Percentiles rank a stretch among this genome's conserved stretches.
These are phyloP conservation scores for Leishmania major DNA, from an alignment of 208 protist species.

Conservation along the genomic window DNA sequence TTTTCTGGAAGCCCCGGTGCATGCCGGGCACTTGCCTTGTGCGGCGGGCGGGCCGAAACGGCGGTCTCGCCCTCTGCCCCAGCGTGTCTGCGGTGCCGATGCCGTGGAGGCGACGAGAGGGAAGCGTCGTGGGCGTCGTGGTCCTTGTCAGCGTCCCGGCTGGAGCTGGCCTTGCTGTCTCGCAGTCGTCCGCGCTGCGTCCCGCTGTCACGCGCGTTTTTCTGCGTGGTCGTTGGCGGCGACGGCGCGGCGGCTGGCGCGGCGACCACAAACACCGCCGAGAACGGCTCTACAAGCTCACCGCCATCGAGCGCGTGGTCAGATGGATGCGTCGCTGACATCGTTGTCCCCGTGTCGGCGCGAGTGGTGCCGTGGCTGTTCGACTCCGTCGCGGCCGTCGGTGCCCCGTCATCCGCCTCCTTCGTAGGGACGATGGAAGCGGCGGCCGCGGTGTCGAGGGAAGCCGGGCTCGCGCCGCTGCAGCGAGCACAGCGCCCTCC, in stretches of 20 bases:
- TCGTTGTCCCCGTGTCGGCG: neutral
- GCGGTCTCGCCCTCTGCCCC: slow-evolving; percentile 2
- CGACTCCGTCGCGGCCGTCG: neutral
- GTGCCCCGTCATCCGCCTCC: neutral
- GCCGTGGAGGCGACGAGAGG: neutral
- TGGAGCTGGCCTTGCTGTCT: neutral
- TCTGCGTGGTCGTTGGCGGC: neutral
- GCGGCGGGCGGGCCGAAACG: neutral
- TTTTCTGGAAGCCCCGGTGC: neutral
- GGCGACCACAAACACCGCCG: neutral
- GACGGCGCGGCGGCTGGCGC: neutral
- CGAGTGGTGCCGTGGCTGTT: neutral
- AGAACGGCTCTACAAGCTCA: slow-evolving; percentile 21
- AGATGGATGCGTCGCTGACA: neutral
- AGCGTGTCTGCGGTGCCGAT: neutral
- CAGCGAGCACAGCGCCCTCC: neutral
- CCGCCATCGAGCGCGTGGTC: slow-evolving; percentile 19
- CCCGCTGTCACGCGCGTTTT: neutral
- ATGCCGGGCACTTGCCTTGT: slow-evolving; percentile 7
- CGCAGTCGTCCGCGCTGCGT: neutral
- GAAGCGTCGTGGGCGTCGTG: neutral
- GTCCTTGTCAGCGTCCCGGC: neutral
- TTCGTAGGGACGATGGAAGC: neutral
- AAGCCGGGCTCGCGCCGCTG: neutral
- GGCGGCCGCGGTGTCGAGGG: neutral